Conservation (phyloP, 495 filamentous ascomycete species). For the Staphylotrichum longicolle region DNA sequence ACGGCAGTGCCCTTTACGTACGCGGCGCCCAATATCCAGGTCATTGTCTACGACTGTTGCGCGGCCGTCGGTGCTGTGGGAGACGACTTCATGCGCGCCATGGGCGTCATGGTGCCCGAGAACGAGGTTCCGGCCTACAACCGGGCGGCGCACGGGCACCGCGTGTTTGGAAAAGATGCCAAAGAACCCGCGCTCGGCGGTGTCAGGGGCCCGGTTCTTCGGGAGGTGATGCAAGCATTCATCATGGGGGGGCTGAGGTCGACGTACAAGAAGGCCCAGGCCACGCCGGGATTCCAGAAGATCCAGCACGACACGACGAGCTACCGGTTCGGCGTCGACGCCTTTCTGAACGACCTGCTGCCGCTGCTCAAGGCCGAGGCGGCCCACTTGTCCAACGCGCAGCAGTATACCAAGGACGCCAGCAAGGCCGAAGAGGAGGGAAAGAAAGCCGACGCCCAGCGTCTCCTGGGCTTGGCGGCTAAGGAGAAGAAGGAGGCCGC, state of each 20-base stretch:
- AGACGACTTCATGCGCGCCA: conserved; percentile 24
- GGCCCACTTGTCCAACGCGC: too few species aligned
- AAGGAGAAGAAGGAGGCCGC: too few species aligned
- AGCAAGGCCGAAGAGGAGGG: too few species aligned
- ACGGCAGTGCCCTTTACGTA: neutral
- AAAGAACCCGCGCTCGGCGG: conserved; percentile 17
- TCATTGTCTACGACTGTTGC: conserved; percentile 26
- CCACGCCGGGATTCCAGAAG: too few species aligned
- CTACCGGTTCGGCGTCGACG: too few species aligned
- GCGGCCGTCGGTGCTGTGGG: conserved; percentile 28
- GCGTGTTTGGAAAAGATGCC: conserved; percentile 14
- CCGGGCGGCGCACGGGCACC: conserved; percentile 12
- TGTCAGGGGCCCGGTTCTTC: conserved; percentile 1
- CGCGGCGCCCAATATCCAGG: conserved; percentile 11
- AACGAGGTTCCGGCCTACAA: conserved; percentile 15
- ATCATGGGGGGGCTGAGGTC: conserved; percentile 14
- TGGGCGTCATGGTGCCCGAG: conserved; percentile 12
- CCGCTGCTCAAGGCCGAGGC: too few species aligned
- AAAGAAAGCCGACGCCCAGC: too few species aligned
- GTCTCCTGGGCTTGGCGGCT: too few species aligned
- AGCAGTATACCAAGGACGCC: too few species aligned
- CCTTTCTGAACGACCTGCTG: too few species aligned
- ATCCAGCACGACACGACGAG: too few species aligned
- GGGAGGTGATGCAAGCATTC: conserved; percentile 9
- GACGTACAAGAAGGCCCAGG: too few species aligned